Percentiles rank a stretch among this genome's conserved stretches.
Evolutionary conservation across 768 basidiomycete genomes (phyloP).

Genomic region (Vishniacozyma victoriae): DNA sequence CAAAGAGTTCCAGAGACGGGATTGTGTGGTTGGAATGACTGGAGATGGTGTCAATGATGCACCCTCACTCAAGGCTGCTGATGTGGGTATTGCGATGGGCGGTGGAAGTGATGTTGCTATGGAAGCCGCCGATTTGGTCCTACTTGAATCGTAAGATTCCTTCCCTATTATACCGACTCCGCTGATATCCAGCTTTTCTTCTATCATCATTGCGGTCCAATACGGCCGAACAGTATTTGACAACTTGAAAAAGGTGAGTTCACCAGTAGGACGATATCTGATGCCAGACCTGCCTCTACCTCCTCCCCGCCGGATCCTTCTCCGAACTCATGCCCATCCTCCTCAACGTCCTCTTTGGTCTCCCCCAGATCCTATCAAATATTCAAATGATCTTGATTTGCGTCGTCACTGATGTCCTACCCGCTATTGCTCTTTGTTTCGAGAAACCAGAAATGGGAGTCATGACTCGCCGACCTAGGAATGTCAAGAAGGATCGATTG

Average conservation of each 20-base stretch:
- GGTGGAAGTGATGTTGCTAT: constrained; percentile 45
- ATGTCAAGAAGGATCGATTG: constrained; percentile 57
- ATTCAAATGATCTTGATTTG: constrained; percentile 56
- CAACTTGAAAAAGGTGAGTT: constrained; percentile 52
- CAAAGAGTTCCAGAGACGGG: constrained; percentile 54
- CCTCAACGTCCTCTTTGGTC: constrained; percentile 56
- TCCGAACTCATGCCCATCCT: constrained; percentile 61
- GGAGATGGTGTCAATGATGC: constrained; percentile 56
- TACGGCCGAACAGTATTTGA: constrained; percentile 57
- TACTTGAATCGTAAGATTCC: constrained; percentile 41
- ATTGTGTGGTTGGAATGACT: constrained; percentile 59
- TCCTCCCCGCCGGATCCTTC: constrained; percentile 50
- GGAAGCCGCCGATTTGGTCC: constrained; percentile 49
- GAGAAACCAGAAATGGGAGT: constrained; percentile 62
- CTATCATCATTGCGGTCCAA: constrained; percentile 45
- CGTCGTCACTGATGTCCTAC: constrained; percentile 56
- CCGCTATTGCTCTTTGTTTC: constrained; percentile 56
- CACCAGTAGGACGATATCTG: constrained; percentile 21
- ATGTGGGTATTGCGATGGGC: constrained; percentile 62
- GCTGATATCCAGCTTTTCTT: constrained; percentile 37
- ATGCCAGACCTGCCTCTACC: constrained; percentile 25
- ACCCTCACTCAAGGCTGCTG: constrained; percentile 50
- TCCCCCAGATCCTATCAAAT: constrained; percentile 57
- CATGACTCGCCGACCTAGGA: constrained; percentile 55
- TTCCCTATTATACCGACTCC: neutral